Percentiles rank a stretch among this genome's conserved stretches.
These are phyloP conservation scores for Prosopis cineraria DNA, from an alignment of 306 rosid species.

Conservation along the genomic window DNA sequence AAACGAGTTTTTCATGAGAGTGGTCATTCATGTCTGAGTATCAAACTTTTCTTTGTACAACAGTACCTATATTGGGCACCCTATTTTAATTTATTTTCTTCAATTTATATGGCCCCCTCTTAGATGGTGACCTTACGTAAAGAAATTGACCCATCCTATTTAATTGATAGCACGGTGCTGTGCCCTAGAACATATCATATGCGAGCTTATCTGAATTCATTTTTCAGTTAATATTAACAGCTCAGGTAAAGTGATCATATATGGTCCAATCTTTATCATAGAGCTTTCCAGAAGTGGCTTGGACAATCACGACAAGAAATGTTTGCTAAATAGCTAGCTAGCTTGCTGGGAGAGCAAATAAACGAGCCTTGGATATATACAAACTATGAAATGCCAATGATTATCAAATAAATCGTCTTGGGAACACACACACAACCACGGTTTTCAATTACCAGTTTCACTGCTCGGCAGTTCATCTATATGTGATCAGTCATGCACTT, in stretches of 20 bases:
- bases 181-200: conserved; percentile 45
- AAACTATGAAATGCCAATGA: conserved; percentile 10
- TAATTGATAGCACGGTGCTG: conserved; percentile 49
- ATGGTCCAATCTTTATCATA: conserved; percentile 13
- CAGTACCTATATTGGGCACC: conserved; percentile 40
- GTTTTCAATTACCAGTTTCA: background rate
- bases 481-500: conserved; percentile 12
- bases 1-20: conserved; percentile 39
- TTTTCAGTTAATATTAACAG: conserved; percentile 15
- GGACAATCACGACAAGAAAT: conserved; percentile 3
- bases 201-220: conserved; percentile 11
- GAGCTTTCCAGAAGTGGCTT: background rate
- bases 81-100: conserved; percentile 17
- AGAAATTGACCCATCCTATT: conserved; percentile 47
- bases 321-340: background rate
- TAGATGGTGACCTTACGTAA: conserved; percentile 66
- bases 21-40: conserved; percentile 39
- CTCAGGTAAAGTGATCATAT: conserved; percentile 18
- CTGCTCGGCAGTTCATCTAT: conserved; percentile 12
- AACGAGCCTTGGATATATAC: background rate
- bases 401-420: background rate
- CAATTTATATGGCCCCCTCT: conserved; percentile 48
- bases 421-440: background rate
- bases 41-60: conserved; percentile 35
- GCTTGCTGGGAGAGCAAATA: background rate